These are phyloP conservation scores for Tolypocladium ophioglossoides DNA, from an alignment of 2,329 filamentous ascomycete species.

Conservation along the genomic window DNA sequence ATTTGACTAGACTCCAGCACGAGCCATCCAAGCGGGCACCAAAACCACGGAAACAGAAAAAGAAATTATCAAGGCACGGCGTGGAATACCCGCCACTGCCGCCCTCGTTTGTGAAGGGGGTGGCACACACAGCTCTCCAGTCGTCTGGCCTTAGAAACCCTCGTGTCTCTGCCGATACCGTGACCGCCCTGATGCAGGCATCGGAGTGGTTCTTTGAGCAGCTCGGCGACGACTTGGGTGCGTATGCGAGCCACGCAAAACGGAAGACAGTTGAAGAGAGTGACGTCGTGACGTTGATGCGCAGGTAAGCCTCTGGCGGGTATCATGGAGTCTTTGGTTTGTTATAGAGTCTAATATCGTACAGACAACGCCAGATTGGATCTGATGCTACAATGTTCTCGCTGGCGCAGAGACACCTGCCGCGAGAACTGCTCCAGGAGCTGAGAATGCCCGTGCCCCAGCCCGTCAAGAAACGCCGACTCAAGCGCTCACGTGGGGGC, in stretches of 20 bases:
- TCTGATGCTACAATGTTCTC: conserved; percentile 68
- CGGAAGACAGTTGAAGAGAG: conserved; percentile 79
- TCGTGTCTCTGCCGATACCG: conserved; percentile 62
- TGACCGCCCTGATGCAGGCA: conserved; percentile 66
- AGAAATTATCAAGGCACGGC: conserved; percentile 55
- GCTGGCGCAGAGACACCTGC: conserved; percentile 72
- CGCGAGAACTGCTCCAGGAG: conserved; percentile 73
- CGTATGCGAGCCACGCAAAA: conserved; percentile 72
- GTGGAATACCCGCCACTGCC: conserved; percentile 69
- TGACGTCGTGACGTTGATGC: conserved; percentile 74
- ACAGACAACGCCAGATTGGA: conserved; percentile 68
- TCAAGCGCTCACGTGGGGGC: conserved; percentile 17
- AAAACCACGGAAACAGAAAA: conserved; percentile 22
- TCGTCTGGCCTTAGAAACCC: conserved; percentile 54
- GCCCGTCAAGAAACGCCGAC: conserved; percentile 35
- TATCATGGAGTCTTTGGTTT: conserved; percentile 11
- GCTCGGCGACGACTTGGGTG: conserved; percentile 65
- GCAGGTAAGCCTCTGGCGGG: conserved; percentile 48
- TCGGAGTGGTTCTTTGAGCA: conserved; percentile 93
- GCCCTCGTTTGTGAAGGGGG: conserved; percentile 58
- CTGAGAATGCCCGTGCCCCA: conserved; percentile 58
- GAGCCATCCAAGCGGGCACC: conserved; percentile 1
- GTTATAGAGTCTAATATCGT: conserved; percentile 17
- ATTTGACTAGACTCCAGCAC: neutral
- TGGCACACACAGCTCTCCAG: conserved; percentile 61